phyloP scores from a whole-genome alignment of 75 land plant species.

The Ceratopteris richardii region DNA sequence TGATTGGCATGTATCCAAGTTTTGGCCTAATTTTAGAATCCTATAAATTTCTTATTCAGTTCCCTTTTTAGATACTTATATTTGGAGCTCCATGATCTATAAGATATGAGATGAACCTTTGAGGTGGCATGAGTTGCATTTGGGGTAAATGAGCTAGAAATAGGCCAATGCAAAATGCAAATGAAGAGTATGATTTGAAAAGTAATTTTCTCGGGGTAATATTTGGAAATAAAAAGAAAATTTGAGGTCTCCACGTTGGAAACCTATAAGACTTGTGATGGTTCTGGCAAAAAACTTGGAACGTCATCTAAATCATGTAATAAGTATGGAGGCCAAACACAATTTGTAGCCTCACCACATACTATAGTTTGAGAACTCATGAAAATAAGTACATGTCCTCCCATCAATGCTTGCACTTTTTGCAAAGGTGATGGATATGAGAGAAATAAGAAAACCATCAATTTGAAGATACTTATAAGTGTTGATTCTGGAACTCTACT shows the following conservation, averaged over 20 bases:
- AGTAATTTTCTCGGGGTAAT: slow-evolving; percentile 25
- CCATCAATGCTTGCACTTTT: slow-evolving; percentile 11
- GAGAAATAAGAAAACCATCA: slow-evolving; percentile 23
- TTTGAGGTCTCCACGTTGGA: slow-evolving; percentile 28
- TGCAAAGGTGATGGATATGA: slow-evolving; percentile 28
- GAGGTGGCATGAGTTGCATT: slow-evolving; percentile 19
- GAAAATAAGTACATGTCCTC: slow-evolving; percentile 11
- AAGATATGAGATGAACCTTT: slow-evolving; percentile 24
- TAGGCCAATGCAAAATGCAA: slow-evolving; percentile 30
- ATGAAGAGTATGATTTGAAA: slow-evolving; percentile 26
- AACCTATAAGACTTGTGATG: slow-evolving; percentile 23
- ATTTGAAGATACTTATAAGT: slow-evolving; percentile 28
- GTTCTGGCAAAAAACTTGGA: slow-evolving; percentile 29
- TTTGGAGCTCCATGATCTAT: slow-evolving; percentile 50
- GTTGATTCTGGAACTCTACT: slow-evolving; percentile 35
- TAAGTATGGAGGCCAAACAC: slow-evolving; percentile 37
- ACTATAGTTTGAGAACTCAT: slow-evolving; percentile 28
- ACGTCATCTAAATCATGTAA: slow-evolving; percentile 26
- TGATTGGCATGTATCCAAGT: slow-evolving; percentile 53
- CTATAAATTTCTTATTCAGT: slow-evolving; percentile 24
- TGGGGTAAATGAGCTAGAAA: slow-evolving; percentile 18
- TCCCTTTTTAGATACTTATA: slow-evolving; percentile 25
- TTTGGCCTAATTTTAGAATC: slow-evolving; percentile 45
- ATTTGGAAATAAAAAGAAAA: slow-evolving; percentile 27
- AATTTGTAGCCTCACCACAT: slow-evolving; percentile 28